phyloP scores from a whole-genome alignment of 495 filamentous ascomycete species.

The Penicillium herquei region DNA sequence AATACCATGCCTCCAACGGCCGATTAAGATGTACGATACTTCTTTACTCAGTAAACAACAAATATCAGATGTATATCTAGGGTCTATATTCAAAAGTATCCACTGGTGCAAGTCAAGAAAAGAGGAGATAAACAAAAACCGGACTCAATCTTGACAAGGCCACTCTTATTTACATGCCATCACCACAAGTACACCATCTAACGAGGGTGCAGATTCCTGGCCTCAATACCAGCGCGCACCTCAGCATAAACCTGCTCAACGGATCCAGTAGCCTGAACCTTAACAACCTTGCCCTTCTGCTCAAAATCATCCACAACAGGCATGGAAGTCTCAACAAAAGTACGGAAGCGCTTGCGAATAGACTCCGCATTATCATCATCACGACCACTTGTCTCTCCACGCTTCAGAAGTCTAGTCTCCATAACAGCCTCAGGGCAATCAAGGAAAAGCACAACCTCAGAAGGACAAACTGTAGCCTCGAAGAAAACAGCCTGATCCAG shows the following conservation, averaged over 20 bases:
- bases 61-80: too few relatives aligned
- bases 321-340: conserved; percentile 94
- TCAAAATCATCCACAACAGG: conserved; percentile 88
- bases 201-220: conserved; percentile 40
- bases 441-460: conserved; percentile 82
- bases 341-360: conserved; percentile 92
- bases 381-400: conserved; percentile 87
- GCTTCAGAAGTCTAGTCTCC: conserved; percentile 75
- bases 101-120: too few relatives aligned
- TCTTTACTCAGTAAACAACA: too few relatives aligned
- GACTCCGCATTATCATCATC: conserved; percentile 92
- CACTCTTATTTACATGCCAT: background rate
- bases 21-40: too few relatives aligned
- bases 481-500: conserved; percentile 95
- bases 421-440: conserved; percentile 88
- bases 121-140: too few relatives aligned
- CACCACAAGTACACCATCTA: conserved; percentile 13
- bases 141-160: too few relatives aligned
- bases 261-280: conserved; percentile 62
- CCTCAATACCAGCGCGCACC: conserved; percentile 56
- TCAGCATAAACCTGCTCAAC: conserved; percentile 74
- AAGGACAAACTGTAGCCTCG: conserved; percentile 81
- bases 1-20: too few relatives aligned
- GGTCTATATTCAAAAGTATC: too few relatives aligned
- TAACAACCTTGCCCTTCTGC: conserved; percentile 72